Evolutionary conservation across 202 grass and related monocot genomes (phyloP), one percentile per base, ranked within the genome.

Genomic region (Setaria viridis): DNA sequence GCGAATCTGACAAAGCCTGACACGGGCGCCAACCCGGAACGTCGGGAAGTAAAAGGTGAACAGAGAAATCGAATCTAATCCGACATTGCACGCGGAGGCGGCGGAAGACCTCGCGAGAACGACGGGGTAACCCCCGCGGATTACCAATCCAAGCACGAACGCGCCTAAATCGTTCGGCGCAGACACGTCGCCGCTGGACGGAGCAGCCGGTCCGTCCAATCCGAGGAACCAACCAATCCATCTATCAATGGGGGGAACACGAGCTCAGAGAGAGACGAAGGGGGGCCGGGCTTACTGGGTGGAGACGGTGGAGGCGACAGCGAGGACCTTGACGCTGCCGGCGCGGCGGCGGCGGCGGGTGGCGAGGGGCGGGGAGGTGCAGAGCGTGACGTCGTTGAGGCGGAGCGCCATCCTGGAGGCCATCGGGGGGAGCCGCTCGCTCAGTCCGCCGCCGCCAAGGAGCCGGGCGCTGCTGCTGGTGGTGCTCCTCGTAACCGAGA

Each of bases 381-480:
- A 9, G 80, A 81, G 64, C 30, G 57, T 47, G 87, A 74, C 58
- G 64, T 72, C 87, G 76, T 89, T 54, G 50, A 76, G 74, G 55
- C 37, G 85, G 58, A 93, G 85, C 74, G 87, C 80, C 87, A 93
- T 87, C 89, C 85, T 72, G 15, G 77, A 78, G 41, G 82, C 50
- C 89, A 88, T 85, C 15, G 46, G 2, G 46, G n/a, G 42, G 43
- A 45, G 43, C 43, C 43, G 43, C 43, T 20, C 41, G 53, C 32
- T 11, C 43, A 4, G 56, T 56, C 58, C 60, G 85, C 69, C 48
- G 74, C 86, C 79, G 78, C 86, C 53, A 13, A 55, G 71, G 46
- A 41, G 72, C 45, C 43, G 48, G 15, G 11, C 1, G 25, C 35
- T 33, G 34, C 34, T 33, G 48, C 57, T 15, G 25, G 15, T 6